Base-by-base conservation (phyloP, 1,284 basidiomycete species). In the Marasmius fiardii region DNA sequence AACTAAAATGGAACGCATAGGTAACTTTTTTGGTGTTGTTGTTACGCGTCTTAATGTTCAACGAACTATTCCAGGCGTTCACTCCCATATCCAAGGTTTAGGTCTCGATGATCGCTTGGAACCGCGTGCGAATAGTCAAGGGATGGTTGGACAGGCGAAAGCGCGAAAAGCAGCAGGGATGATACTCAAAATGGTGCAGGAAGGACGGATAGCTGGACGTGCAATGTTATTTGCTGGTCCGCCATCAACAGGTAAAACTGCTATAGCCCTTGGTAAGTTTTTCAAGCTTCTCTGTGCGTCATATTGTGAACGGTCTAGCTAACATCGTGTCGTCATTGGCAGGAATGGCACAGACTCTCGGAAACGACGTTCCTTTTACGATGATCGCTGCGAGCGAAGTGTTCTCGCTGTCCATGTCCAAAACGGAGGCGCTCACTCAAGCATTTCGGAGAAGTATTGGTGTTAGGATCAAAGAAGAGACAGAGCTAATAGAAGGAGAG, bases 331-430 rank as follows among this genome's bases (percentile, higher is more conserved):
- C 24, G 1, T 60, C 16, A 18, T 16, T 41, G 14, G n/a, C 16
- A 95, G 93, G 93, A 57, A 98, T 99, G 95, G 93, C 96, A 2
- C 95, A 98, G 72, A 92, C 88, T 1, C 79, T 99, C 11, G 96
- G 96, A 1, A 68, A 87, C 1, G 95, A 98, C 65, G 95, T 98
- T 1, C 96, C 97, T 0, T 99, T 98, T 71, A 98, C 95, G 4
- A 95, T 93, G 85, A 93, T 99, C 65, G 93, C 94, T 28, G 95
- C 90, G 12, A 95, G 93, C 73, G 96, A 99, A 72, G 95, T 99
- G 56, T 99, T 97, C 76, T 97, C 94, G 44, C 81, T 98, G 39
- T 92, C 92, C 66, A 97, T 98, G 93, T 95, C 92, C 43, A 99
- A 98, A 77, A 99, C 97, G 1, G 97, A 99, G 70, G 95, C 95